Conservation (phyloP, 1,284 basidiomycete species). For the Sanguinoderma infundibulare region DNA sequence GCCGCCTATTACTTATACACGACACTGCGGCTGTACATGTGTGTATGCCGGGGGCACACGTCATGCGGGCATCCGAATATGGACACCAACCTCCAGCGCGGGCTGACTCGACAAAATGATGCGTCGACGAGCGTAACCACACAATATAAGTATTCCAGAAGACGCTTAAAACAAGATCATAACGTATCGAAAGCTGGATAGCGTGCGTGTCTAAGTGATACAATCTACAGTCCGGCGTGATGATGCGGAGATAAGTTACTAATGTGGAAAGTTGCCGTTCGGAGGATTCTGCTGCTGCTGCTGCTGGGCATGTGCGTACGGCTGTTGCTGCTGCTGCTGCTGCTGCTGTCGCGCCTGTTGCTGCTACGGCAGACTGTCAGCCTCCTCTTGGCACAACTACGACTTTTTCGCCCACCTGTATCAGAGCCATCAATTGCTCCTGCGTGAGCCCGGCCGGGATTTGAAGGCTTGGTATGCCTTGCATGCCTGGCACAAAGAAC, state of each 20-base stretch:
- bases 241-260: slow-evolving; percentile 4
- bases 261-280: slow-evolving; percentile 19
- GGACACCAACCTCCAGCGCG: not conserved
- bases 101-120: no score
- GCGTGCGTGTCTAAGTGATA: not conserved
- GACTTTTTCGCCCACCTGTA: not conserved
- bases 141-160: not conserved
- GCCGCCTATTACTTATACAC: no score
- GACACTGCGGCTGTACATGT: no score
- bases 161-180: not conserved
- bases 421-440: slow-evolving; percentile 26
- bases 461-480: not conserved
- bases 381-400: not conserved
- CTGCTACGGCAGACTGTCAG: not conserved
- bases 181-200: not conserved
- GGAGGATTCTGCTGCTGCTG: slow-evolving; percentile 19
- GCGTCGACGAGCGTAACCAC: not conserved
- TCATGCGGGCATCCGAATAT: not conserved
- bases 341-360: no score
- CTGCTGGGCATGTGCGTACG: slow-evolving; percentile 20
- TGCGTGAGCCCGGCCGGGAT: slow-evolving; percentile 10
- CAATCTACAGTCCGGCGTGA: not conserved
- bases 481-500: slow-evolving; percentile 23
- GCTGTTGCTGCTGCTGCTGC: slow-evolving; percentile 19
- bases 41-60: not conserved